A percentile compares a stretch with the other conserved stretches of the same genome.
Evolutionary conservation across 345 rosid species (phyloP).

Genomic region (Corymbia maculata): DNA sequence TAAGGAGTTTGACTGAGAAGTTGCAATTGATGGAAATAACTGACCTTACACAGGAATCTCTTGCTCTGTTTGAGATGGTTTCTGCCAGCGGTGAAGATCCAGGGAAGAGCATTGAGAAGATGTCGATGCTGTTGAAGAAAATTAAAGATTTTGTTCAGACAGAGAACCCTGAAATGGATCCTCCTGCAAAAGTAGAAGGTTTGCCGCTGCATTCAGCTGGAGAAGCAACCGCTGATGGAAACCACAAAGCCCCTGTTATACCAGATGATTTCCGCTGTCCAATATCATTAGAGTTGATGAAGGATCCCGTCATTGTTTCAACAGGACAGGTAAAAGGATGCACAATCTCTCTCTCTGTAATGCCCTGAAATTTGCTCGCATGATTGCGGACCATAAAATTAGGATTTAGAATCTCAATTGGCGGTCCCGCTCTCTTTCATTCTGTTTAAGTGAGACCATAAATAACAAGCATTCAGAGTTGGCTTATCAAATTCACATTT

Average conservation of each 20-base stretch:
- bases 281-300: conserved; percentile 89
- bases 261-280: conserved; percentile 99
- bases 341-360: neutral
- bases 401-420: neutral
- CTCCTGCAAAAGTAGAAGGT: conserved; percentile 24
- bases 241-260: conserved; percentile 53
- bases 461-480: neutral
- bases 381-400: neutral
- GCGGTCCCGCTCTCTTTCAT: neutral
- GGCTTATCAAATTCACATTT: neutral
- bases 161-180: conserved; percentile 49
- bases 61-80: conserved; percentile 88
- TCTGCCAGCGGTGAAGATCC: conserved; percentile 62
- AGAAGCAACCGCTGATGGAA: conserved; percentile 45
- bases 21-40: conserved; percentile 64
- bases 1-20: conserved; percentile 57
- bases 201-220: conserved; percentile 32
- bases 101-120: conserved; percentile 71
- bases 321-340: conserved; percentile 72
- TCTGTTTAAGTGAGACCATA: neutral
- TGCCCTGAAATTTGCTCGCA: neutral
- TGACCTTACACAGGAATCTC: conserved; percentile 79
- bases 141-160: conserved; percentile 87
- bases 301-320: conserved; percentile 96
- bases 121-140: conserved; percentile 70